Evolutionary conservation across 768 basidiomycete genomes (phyloP), one percentile per base, ranked within the genome.

Genomic region (Suillus brevipes): DNA sequence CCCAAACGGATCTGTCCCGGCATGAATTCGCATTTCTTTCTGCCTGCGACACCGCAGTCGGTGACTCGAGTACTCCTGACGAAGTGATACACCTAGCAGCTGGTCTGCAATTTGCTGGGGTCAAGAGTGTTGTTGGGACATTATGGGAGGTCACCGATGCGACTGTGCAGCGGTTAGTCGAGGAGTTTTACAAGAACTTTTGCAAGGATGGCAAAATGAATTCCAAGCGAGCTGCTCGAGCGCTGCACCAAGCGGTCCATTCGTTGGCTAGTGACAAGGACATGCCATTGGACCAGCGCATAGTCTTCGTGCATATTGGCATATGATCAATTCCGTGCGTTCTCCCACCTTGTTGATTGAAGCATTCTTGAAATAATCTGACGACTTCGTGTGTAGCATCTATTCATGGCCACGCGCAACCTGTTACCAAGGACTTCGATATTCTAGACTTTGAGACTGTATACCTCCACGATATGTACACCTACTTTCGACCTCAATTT

Each of bases 11-110:
- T 36, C n/a, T 63, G 10, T 58, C 42, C 20, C 53, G 3, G 31
- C 65, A 58, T 37, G 37, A 56, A 43, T 63, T 66, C 14, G 45
- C 61, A 16, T 63, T 63, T 49, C 65, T 73, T 36, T 72, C 72
- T 43, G 70, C 72, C 7, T 72, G 72, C 40, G 61, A 71, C 1
- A 53, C 52, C 4, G 28, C 52, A 31, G 52, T 53, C 9, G 52
- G 52, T 31, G 16, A 8, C 50, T 9, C 8, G 6, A 20, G 9
- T 40, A n/a, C 20, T 0, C 45, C n/a, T 1, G 20, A 45, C 4
- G 20, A 45, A n/a, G 45, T 45, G 20, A 45, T 45, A 45, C 45
- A 45, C 20, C 45, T 45, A 45, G 45, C 10, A 4, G n/a, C 45
- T 12, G 20, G 45, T 1, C 4, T 45, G 45, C 45, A 45, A 12